Conservation (phyloP, 441 rosid species). For the Francoa sonchifolia region DNA sequence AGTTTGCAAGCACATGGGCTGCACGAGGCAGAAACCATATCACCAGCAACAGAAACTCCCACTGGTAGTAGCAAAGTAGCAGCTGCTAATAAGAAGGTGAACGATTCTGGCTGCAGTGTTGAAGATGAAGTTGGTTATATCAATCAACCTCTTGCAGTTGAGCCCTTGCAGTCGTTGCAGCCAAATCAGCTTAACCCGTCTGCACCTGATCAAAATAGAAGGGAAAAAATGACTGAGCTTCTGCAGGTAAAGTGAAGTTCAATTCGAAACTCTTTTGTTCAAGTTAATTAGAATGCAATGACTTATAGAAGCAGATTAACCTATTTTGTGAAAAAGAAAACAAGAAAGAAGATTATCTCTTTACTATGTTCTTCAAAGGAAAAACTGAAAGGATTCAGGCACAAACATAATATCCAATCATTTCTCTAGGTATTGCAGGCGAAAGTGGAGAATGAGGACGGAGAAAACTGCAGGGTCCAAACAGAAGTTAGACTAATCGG, state of each 20-base stretch:
- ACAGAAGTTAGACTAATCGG: too few species aligned
- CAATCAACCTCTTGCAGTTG: slow-evolving; percentile 45
- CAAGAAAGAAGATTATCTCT: too few species aligned
- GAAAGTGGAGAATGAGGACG: too few species aligned
- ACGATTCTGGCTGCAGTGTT: slow-evolving; percentile 15
- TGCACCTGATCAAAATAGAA: slow-evolving; percentile 33
- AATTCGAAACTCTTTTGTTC: too few species aligned
- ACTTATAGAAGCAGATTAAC: too few species aligned
- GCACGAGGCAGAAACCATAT: slow-evolving; percentile 20
- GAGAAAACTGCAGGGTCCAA: too few species aligned
- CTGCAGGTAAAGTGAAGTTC: slow-evolving; percentile 54
- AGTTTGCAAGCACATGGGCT: slow-evolving; percentile 7
- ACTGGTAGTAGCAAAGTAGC: slow-evolving; percentile 14
- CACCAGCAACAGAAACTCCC: slow-evolving; percentile 15
- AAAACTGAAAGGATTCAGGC: too few species aligned
- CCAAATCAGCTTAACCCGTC: slow-evolving; percentile 25
- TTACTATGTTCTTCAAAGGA: too few species aligned
- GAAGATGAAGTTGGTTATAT: slow-evolving; percentile 19
- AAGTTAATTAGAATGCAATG: too few species aligned
- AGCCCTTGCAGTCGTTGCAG: slow-evolving; percentile 56
- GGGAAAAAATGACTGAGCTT: slow-evolving; percentile 69
- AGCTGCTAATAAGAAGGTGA: slow-evolving; percentile 12
- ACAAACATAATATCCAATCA: too few species aligned
- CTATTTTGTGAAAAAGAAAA: too few species aligned
- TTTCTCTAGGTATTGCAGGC: too few species aligned